Base-by-base conservation (phyloP, 2,329 filamentous ascomycete species). In the Alternaria sp. region DNA sequence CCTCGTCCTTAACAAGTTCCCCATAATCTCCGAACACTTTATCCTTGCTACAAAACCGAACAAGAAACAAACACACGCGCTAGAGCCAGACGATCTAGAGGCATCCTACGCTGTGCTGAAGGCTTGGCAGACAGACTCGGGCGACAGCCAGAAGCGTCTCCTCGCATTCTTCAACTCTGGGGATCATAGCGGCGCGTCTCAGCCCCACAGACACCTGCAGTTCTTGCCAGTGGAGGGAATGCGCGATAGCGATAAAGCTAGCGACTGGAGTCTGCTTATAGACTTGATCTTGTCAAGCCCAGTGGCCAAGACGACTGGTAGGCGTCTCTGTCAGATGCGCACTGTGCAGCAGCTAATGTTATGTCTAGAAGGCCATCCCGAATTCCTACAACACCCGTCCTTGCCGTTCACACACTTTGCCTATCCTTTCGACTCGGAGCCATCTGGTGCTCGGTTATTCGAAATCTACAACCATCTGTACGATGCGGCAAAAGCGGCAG, bases 1-100 rank as follows among this genome's bases (percentile, higher is more conserved):
- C 59, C 82, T 92, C 42, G 86, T 93, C 1, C 81, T 93, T 41
- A 93, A 93, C 81, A 93, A 92, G 76, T 93, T 90, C 68, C 89
- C 90, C 49, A 79, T 93, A 49, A 88, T 91, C 34, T 84, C 86
- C 0, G 84, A 88, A 68, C 90, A 93, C 78, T 91, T 91, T 73
- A 91, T 93, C 66, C 83, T 93, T 48, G 86, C 87, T 0, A 93
- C 90, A 0, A 85, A 79, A n/a, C 75, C 79, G 1, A 88, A 88
- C 73, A 86, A 87, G 71, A 79, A 81, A n/a, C 90, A 93, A 80
- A 88, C 86, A 2, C 81, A 89, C 65, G 71, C 89, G 5, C 81
- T 93, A 2, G 88, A 89, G 51, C 75, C 79, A 12, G 80, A 79
- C 26, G 90, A 92, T 67, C 78, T 92, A 28, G 85, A 81, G 14